phyloP scores from a whole-genome alignment of 2,329 filamentous ascomycete genomes.

The Claviceps monticola region DNA sequence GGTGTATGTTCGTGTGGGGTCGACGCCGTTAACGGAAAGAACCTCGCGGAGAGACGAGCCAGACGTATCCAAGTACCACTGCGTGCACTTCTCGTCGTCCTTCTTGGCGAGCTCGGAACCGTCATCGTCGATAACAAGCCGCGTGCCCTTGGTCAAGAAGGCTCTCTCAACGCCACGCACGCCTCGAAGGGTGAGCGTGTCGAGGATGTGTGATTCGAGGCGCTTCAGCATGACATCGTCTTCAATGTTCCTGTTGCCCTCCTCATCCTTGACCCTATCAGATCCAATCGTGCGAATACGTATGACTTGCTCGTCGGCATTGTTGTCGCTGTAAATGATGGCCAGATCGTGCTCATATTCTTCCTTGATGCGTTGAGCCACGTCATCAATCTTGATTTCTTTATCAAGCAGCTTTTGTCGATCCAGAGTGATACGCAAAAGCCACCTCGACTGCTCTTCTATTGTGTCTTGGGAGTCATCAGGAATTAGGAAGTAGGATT shows the following conservation, averaged over 20 bases:
- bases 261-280: conserved; percentile 60
- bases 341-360: conserved; percentile 75
- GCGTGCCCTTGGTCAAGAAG: conserved; percentile 75
- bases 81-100: conserved; percentile 61
- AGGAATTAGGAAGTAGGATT: conserved; percentile 90
- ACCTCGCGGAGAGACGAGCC: conserved; percentile 79
- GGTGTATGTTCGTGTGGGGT: conserved; percentile 73
- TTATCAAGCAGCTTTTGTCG: conserved; percentile 93
- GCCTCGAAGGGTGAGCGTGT: conserved; percentile 82
- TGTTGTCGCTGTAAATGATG: conserved; percentile 95
- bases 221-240: conserved; percentile 90
- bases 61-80: conserved; percentile 93
- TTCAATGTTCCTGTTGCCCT: conserved; percentile 46
- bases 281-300: conserved; percentile 70
- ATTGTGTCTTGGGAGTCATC: conserved; percentile 52
- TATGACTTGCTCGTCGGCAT: conserved; percentile 87
- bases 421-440: conserved; percentile 84
- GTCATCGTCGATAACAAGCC: conserved; percentile 51
- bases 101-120: conserved; percentile 64
- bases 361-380: conserved; percentile 78
- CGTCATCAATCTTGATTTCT: conserved; percentile 79
- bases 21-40: conserved; percentile 75
- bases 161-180: conserved; percentile 79
- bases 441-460: conserved; percentile 81
- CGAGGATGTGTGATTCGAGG: conserved; percentile 79